These are phyloP conservation scores for Tolypocladium guangdongense DNA, from an alignment of 2,329 filamentous ascomycete species.

Conservation along the genomic window DNA sequence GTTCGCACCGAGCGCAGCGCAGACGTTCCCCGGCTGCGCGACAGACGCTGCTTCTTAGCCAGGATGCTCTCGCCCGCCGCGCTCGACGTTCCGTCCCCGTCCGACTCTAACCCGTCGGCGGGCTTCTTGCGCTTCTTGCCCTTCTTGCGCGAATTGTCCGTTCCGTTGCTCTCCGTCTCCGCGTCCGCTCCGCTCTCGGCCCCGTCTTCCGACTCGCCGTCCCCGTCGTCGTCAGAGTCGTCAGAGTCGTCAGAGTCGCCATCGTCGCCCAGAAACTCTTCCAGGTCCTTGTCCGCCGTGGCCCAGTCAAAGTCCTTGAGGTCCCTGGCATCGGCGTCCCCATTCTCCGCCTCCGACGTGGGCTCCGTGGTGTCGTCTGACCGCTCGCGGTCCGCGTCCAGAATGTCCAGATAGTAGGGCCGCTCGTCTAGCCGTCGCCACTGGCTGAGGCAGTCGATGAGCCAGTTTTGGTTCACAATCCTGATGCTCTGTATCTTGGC, in stretches of 20 bases:
- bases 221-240: slow-evolving; percentile 11
- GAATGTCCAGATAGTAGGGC: slow-evolving; percentile 66
- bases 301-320: slow-evolving; percentile 51
- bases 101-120: slow-evolving; percentile 19
- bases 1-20: slow-evolving; percentile 34
- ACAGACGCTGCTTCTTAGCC: slow-evolving; percentile 40
- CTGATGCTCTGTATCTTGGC: slow-evolving; percentile 70
- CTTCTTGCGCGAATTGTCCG: slow-evolving; percentile 13
- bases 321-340: slow-evolving; percentile 25
- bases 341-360: slow-evolving; percentile 19
- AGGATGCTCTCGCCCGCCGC: slow-evolving; percentile 26
- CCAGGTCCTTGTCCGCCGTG: slow-evolving; percentile 59
- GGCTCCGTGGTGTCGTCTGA: slow-evolving; percentile 22
- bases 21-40: slow-evolving; percentile 32
- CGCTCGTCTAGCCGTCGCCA: slow-evolving; percentile 74
- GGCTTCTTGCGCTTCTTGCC: slow-evolving; percentile 22
- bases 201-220: slow-evolving; percentile 6
- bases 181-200: slow-evolving; percentile 10
- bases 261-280: slow-evolving; percentile 56
- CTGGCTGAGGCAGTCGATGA: slow-evolving; percentile 70
- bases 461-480: slow-evolving; percentile 87
- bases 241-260: slow-evolving; percentile 36
- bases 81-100: slow-evolving; percentile 18
- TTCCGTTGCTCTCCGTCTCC: slow-evolving; percentile 17
- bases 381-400: slow-evolving; percentile 50